Conservation (phyloP, 352 stramenopile genomes). For the Pythium scleroteichum region DNA sequence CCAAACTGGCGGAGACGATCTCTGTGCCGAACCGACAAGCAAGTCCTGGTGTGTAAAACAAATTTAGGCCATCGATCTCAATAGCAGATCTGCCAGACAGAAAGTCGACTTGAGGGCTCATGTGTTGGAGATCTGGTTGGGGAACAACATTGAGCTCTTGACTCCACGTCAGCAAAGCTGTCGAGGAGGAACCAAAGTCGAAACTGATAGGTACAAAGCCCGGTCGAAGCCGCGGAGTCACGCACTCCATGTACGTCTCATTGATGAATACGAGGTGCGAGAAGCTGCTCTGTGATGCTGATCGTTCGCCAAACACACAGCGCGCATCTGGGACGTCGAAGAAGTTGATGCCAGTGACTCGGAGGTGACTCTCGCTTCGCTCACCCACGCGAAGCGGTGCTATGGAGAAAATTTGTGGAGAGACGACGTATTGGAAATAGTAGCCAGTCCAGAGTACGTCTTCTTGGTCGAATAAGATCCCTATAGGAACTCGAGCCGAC, state of each 20-base stretch:
- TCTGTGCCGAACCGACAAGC: constrained; percentile 11
- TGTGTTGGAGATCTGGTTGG: constrained; percentile 10
- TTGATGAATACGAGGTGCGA: constrained; percentile 12
- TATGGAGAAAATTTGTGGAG: constrained; percentile 16
- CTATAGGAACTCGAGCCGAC: constrained; percentile 4
- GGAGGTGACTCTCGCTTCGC: constrained; percentile 7
- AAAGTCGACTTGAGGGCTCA: constrained; percentile 16
- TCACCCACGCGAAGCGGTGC: constrained; percentile 18
- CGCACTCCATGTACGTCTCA: constrained; percentile 11
- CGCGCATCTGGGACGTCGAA: constrained; percentile 8
- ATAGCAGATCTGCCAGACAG: constrained; percentile 15
- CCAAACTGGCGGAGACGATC: constrained; percentile 5
- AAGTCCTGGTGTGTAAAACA: constrained; percentile 18
- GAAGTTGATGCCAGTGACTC: constrained; percentile 15
- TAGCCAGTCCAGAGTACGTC: constrained; percentile 13
- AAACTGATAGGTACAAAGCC: constrained; percentile 6
- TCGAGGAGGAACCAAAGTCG: background rate
- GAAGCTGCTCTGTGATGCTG: background rate
- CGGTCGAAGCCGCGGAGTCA: constrained; percentile 11
- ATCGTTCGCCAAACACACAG: constrained; percentile 17
- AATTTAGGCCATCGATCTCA: constrained; percentile 17
- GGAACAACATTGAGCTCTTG: constrained; percentile 10
- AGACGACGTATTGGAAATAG: constrained; percentile 14
- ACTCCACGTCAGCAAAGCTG: background rate
- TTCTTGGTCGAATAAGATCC: constrained; percentile 9